Percentiles rank a stretch among this genome's conserved stretches.
These are phyloP conservation scores for Dactylorhiza incarnata DNA, from an alignment of 106 monocot genomes.

Conservation along the genomic window DNA sequence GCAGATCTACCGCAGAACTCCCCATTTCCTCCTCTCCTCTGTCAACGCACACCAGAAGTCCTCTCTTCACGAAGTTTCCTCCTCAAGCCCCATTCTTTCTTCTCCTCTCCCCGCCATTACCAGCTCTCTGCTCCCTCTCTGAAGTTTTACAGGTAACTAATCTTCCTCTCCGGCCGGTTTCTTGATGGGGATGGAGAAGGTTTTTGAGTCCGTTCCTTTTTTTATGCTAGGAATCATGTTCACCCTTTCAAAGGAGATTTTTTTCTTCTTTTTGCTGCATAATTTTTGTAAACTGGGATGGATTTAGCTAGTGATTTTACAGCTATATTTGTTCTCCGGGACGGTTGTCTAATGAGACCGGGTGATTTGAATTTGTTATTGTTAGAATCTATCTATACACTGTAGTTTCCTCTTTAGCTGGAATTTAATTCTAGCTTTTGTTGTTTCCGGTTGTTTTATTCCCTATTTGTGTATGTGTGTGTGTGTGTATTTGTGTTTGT, in stretches of 20 bases:
- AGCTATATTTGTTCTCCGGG: too few relatives aligned
- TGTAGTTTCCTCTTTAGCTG: not conserved
- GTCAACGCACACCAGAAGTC: conserved; percentile 51
- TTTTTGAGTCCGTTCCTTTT: not conserved
- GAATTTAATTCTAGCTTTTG: not conserved
- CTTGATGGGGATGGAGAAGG: not conserved
- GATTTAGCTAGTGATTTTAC: too few relatives aligned
- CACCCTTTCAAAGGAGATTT: not conserved
- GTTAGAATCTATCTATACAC: not conserved
- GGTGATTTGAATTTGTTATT: not conserved
- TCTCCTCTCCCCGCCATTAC: conserved; percentile 13
- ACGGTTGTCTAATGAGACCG: too few relatives aligned
- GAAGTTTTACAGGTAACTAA: not conserved
- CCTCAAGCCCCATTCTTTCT: too few relatives aligned
- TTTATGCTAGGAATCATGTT: not conserved
- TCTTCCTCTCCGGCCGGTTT: not conserved
- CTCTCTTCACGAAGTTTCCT: conserved; percentile 40
- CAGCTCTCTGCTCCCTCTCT: not conserved
- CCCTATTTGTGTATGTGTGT: too few relatives aligned
- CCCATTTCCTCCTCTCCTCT: conserved; percentile 2
- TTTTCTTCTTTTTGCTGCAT: not conserved
- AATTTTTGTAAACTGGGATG: not conserved
- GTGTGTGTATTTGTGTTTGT: too few relatives aligned
- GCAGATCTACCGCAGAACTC: too few relatives aligned
- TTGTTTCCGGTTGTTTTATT: conserved; percentile 1